These are phyloP conservation scores for Detonula confervacea DNA, from an alignment of 352 stramenopile species.

Conservation along the genomic window DNA sequence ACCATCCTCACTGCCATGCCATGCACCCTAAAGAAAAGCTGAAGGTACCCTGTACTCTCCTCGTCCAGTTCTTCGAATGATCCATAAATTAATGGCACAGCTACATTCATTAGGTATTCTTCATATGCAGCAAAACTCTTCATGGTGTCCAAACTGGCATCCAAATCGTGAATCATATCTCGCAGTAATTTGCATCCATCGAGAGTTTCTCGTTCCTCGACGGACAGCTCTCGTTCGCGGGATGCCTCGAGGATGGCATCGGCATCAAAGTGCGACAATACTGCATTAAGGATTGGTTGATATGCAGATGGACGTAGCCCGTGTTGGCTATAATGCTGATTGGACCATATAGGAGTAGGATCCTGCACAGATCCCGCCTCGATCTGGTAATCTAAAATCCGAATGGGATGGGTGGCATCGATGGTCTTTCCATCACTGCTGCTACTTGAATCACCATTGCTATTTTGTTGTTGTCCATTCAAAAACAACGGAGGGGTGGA, in stretches of 20 bases:
- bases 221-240: slow-evolving; percentile 60
- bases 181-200: slow-evolving; percentile 81
- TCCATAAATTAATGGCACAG: slow-evolving; percentile 80
- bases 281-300: slow-evolving; percentile 63
- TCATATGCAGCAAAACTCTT: slow-evolving; percentile 76
- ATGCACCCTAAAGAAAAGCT: slow-evolving; percentile 76
- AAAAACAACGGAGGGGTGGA: slow-evolving; percentile 26
- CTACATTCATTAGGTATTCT: slow-evolving; percentile 70
- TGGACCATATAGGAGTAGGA: slow-evolving; percentile 26
- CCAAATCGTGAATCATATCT: slow-evolving; percentile 82
- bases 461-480: slow-evolving; percentile 28
- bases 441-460: slow-evolving; percentile 3
- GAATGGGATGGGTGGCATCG: slow-evolving; percentile 44
- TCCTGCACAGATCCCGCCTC: slow-evolving; percentile 20
- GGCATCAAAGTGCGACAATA: slow-evolving; percentile 81
- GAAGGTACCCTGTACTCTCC: slow-evolving; percentile 67
- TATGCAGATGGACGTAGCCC: slow-evolving; percentile 59
- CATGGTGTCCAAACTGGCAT: slow-evolving; percentile 63
- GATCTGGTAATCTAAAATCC: slow-evolving; percentile 54
- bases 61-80: slow-evolving; percentile 83
- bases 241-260: slow-evolving; percentile 72
- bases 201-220: slow-evolving; percentile 83
- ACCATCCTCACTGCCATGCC: slow-evolving; percentile 71
- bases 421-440: slow-evolving; percentile 15
- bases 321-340: slow-evolving; percentile 32